Evolutionary conservation across 2,329 filamentous ascomycete species (phyloP), one percentile per base, ranked within the genome.

Genomic region (Endothia cerciana): DNA sequence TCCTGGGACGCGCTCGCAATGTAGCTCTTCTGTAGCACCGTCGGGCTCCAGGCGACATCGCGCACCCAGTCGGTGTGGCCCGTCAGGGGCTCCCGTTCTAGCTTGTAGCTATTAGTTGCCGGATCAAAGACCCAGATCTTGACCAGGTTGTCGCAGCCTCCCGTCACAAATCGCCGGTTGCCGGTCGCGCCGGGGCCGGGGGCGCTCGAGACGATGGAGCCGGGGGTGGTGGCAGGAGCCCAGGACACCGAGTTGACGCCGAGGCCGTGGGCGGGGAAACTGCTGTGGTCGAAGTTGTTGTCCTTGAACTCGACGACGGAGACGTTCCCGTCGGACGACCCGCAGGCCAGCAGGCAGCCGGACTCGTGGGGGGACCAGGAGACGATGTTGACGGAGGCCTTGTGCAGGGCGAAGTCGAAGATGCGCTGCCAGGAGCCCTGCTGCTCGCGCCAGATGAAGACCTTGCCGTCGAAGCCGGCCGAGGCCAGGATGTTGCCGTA

Each of bases 401-500:
- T 97, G 87, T 98, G 94, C 63, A 94, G 87, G 69, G 91, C 90
- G 76, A 96, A 97, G 74, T 97, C 93, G 82, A 95, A 97, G 78
- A 97, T 93, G 76, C 91, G 89, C 74, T 93, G 91, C 91, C 91
- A 93, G 73, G 87, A 82, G 71, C 83, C 86, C 72, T 80, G 83
- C 78, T 94, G 90, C 80, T 99, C 95, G 78, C 94, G 93, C 93
- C 94, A 99, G 84, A 99, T 97, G 78, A 98, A 89, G 71, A 99
- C 94, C 80, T 97, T 97, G 79, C 94, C 95, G 79, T 99, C 95
- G 82, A 97, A 99, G 71, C 92, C 93, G 61, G 93, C 92, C 69
- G 93, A 97, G 64, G 95, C 95, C 68, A 99, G 90, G 76, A 99
- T 97, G 78, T 94, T 97, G 82, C 95, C 95, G 79, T 96, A 98